Evolutionary conservation across 2,329 filamentous ascomycete genomes (phyloP).

Genomic region (Cercospora zeae-maydis): DNA sequence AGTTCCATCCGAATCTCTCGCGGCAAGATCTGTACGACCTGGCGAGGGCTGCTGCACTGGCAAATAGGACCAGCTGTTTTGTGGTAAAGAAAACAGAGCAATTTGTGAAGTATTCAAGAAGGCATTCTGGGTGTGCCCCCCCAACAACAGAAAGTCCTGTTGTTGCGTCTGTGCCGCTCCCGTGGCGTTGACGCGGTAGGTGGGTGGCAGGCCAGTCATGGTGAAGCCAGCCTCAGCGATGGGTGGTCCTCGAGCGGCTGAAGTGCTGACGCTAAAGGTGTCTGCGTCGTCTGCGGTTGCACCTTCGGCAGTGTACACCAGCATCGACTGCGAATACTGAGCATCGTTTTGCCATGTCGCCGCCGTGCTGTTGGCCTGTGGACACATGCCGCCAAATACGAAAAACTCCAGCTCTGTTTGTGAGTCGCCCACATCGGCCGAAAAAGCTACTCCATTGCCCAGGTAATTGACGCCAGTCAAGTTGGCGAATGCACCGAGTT

Average conservation of each 20-base stretch:
- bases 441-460: slow-evolving; percentile 63
- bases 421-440: slow-evolving; percentile 54
- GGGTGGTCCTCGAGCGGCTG: slow-evolving; percentile 59
- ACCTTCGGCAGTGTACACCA: slow-evolving; percentile 57
- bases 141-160: slow-evolving; percentile 74
- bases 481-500: slow-evolving; percentile 36
- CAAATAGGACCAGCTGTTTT: slow-evolving; percentile 82
- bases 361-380: slow-evolving; percentile 43
- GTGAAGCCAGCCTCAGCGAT: slow-evolving; percentile 84
- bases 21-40: slow-evolving; percentile 54
- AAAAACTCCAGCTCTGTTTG: slow-evolving; percentile 60
- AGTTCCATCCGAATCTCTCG: slow-evolving; percentile 38
- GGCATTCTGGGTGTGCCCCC: slow-evolving; percentile 75
- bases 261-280: slow-evolving; percentile 47
- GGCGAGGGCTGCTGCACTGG: slow-evolving; percentile 52
- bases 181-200: slow-evolving; percentile 62
- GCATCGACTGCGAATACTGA: slow-evolving; percentile 77
- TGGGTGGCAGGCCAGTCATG: slow-evolving; percentile 68
- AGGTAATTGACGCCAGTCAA: slow-evolving; percentile 55
- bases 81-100: slow-evolving; percentile 80
- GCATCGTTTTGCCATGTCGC: slow-evolving; percentile 64
- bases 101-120: slow-evolving; percentile 95
- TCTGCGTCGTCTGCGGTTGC: slow-evolving; percentile 30
- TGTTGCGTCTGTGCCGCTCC: slow-evolving; percentile 61
- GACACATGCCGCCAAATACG: slow-evolving; percentile 89